phyloP scores from a whole-genome alignment of 441 rosid genomes.

The Viola pubescens region DNA sequence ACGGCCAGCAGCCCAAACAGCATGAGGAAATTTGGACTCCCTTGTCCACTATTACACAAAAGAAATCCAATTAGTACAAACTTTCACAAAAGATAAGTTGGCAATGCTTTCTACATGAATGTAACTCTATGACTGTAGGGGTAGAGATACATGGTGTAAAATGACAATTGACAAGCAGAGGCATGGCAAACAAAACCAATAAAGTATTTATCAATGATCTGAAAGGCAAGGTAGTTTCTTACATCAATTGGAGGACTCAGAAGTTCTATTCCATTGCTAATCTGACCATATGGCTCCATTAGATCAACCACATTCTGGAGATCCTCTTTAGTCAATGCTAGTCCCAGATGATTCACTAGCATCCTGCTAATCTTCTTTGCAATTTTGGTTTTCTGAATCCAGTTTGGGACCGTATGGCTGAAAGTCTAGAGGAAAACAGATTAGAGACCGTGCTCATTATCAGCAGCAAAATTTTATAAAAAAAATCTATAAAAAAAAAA shows the following conservation, averaged over 20 bases:
- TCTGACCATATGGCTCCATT: slow-evolving; percentile 97
- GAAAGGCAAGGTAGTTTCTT: slow-evolving; percentile 22
- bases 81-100: slow-evolving; percentile 6
- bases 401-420: slow-evolving; percentile 51
- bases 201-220: slow-evolving; percentile 4
- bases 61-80: slow-evolving; percentile 16
- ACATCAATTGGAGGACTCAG: slow-evolving; percentile 75
- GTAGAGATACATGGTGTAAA: neutral
- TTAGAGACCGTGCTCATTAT: slow-evolving; percentile 4
- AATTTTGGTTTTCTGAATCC: slow-evolving; percentile 59
- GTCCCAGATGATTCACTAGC: slow-evolving; percentile 95
- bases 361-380: slow-evolving; percentile 52
- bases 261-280: slow-evolving; percentile 87
- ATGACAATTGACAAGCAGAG: neutral
- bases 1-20: slow-evolving; percentile 98
- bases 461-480: neutral
- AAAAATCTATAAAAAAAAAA: neutral
- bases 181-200: slow-evolving; percentile 9
- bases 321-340: slow-evolving; percentile 71
- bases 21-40: slow-evolving; percentile 90
- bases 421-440: slow-evolving; percentile 43
- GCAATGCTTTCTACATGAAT: slow-evolving; percentile 1
- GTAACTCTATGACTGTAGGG: neutral
- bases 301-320: slow-evolving; percentile 82
- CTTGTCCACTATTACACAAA: slow-evolving; percentile 64